Evolutionary conservation across 345 rosid species (phyloP).

Genomic region (Kernera saxatilis): DNA sequence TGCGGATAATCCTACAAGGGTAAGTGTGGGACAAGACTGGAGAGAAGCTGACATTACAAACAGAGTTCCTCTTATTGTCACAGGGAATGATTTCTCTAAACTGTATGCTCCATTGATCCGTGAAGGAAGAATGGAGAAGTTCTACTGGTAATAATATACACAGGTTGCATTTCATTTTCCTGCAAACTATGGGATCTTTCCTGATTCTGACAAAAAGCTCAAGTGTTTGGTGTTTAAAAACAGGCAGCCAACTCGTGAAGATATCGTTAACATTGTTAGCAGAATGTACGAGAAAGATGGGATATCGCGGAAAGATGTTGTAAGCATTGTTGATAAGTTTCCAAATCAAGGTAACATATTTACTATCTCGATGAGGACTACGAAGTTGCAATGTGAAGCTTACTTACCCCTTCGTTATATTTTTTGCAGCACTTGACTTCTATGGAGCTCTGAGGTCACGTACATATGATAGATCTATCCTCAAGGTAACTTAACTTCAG

Average conservation of each 20-base stretch:
- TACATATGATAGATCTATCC: slow-evolving; percentile 81
- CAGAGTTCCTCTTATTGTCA: slow-evolving; percentile 84
- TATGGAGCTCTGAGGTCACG: slow-evolving; percentile 93
- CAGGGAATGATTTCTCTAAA: slow-evolving; percentile 86
- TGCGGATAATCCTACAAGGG: slow-evolving; percentile 90
- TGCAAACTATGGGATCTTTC: background rate
- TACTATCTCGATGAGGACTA: background rate
- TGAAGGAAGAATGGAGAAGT: slow-evolving; percentile 98
- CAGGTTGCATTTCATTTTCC: background rate
- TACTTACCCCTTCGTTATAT: background rate
- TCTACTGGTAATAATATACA: slow-evolving; percentile 55
- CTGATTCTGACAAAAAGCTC: background rate
- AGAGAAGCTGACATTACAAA: slow-evolving; percentile 68
- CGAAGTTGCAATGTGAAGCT: background rate
- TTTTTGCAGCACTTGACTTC: slow-evolving; percentile 74
- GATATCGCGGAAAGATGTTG: slow-evolving; percentile 57
- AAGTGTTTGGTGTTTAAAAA: slow-evolving; percentile 19
- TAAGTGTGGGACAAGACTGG: slow-evolving; percentile 97
- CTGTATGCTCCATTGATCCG: slow-evolving; percentile 95
- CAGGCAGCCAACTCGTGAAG: slow-evolving; percentile 94
- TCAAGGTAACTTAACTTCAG: slow-evolving; percentile 44
- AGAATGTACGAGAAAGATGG: slow-evolving; percentile 93
- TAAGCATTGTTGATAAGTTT: slow-evolving; percentile 58
- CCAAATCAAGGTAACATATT: slow-evolving; percentile 75
- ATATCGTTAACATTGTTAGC: slow-evolving; percentile 73